These are phyloP conservation scores for Debaryomyces castellii DNA, from an alignment of 805 yeast species.

Conservation along the genomic window DNA sequence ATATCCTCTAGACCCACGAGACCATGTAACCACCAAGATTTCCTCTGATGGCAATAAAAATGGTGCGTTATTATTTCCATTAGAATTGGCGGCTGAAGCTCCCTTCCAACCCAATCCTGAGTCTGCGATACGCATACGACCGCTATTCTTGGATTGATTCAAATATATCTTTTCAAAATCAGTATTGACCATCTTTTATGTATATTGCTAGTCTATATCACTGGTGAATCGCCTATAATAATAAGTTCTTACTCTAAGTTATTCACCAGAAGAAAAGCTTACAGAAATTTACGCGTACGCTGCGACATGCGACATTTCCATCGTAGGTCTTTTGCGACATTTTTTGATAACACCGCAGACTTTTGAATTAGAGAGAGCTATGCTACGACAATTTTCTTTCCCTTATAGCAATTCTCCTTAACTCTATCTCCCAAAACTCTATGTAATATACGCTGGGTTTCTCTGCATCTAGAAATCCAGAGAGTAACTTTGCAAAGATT, in stretches of 20 bases:
- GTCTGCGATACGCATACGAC: constrained; percentile 91
- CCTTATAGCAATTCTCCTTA: too few species aligned
- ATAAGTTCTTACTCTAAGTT: neutral
- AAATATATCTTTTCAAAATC: constrained; percentile 91
- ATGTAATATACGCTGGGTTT: too few species aligned
- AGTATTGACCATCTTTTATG: constrained; percentile 40
- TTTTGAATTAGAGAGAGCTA: too few species aligned
- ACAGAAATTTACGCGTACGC: neutral
- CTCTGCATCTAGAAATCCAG: too few species aligned
- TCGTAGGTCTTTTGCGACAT: neutral
- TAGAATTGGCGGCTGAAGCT: constrained; percentile 44
- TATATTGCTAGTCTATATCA: neutral
- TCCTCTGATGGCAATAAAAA: constrained; percentile 87
- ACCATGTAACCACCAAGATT: constrained; percentile 79
- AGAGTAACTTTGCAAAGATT: too few species aligned
- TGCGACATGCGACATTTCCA: neutral
- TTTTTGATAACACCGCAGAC: neutral
- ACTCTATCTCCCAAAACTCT: too few species aligned
- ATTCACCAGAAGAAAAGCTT: neutral
- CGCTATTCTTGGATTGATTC: constrained; percentile 79
- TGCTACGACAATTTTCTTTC: too few species aligned
- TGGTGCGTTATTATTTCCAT: constrained; percentile 53
- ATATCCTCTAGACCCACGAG: constrained; percentile 89
- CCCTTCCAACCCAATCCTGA: constrained; percentile 97
- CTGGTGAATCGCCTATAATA: neutral